Evolutionary conservation across 2,329 filamentous ascomycete species (phyloP).

Genomic region (Neurospora sp.): DNA sequence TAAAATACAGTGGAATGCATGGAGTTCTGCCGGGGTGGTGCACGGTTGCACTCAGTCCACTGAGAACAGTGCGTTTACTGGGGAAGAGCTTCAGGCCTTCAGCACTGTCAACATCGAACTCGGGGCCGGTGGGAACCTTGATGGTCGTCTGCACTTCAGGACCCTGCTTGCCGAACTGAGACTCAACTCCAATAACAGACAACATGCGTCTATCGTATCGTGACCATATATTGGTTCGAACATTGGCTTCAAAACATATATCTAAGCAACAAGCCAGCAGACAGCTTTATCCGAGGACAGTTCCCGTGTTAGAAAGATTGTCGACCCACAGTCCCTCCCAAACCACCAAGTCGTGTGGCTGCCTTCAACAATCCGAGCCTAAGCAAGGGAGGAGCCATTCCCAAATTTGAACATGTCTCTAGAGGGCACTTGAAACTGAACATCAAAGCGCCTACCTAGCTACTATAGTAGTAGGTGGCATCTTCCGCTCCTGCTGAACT

Average conservation of each 20-base stretch:
- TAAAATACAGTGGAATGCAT: not conserved
- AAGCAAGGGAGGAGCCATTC: not conserved
- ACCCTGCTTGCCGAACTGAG: too few species aligned
- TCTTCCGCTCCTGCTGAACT: not conserved
- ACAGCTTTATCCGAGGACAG: not conserved
- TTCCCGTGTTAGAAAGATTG: not conserved
- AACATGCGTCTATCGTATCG: not conserved
- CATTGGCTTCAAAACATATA: not conserved
- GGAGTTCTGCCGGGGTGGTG: not conserved
- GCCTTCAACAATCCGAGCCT: not conserved
- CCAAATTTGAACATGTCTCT: not conserved
- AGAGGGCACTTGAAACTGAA: too few species aligned
- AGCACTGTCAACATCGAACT: not conserved
- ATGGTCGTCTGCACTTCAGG: not conserved
- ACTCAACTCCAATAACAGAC: not conserved
- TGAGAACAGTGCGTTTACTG: not conserved
- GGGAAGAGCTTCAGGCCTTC: not conserved
- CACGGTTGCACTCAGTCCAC: not conserved
- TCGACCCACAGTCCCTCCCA: not conserved
- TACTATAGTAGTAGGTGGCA: not conserved
- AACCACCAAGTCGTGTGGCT: not conserved
- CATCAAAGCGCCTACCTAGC: not conserved
- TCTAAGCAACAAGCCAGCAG: not conserved
- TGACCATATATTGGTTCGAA: not conserved
- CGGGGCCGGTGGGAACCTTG: not conserved